Evolutionary conservation across 441 rosid species (phyloP).

Genomic region (Jatropha multifida): DNA sequence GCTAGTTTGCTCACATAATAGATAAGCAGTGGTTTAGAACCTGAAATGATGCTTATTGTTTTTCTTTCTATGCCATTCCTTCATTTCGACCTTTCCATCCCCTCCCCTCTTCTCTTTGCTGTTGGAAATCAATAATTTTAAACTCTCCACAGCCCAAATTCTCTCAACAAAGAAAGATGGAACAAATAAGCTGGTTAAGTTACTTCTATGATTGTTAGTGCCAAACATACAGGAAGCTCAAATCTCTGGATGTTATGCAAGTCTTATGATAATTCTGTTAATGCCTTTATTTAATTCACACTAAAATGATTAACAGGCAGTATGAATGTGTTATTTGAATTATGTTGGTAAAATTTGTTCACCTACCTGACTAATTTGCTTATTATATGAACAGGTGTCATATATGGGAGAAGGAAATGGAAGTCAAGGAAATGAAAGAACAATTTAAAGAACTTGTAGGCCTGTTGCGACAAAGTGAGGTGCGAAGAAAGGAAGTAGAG

Average conservation of each 20-base stretch:
- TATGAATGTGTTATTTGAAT: neutral
- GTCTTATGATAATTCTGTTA: neutral
- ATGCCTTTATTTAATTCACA: neutral
- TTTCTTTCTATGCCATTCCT: too few relatives aligned
- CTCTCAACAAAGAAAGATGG: neutral
- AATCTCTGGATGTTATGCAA: neutral
- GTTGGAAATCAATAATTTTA: neutral
- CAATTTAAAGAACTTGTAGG: conserved; percentile 88
- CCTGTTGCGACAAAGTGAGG: conserved; percentile 73
- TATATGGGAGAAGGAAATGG: conserved; percentile 86
- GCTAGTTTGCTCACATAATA: neutral
- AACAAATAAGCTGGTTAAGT: neutral
- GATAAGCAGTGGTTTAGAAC: neutral
- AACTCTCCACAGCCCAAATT: neutral
- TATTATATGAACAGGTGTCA: conserved; percentile 60
- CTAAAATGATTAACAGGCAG: neutral
- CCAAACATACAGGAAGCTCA: conserved; percentile 3
- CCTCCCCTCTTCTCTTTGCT: neutral
- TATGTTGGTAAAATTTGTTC: conserved; percentile 5
- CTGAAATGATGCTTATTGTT: too few relatives aligned
- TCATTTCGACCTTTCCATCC: neutral
- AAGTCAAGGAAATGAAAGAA: conserved; percentile 92
- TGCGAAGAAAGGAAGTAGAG: conserved; percentile 73
- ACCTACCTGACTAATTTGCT: neutral
- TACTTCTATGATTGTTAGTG: neutral